phyloP scores from a whole-genome alignment of 176 grass and related monocot species.

The Tillandsia fasciculata region DNA sequence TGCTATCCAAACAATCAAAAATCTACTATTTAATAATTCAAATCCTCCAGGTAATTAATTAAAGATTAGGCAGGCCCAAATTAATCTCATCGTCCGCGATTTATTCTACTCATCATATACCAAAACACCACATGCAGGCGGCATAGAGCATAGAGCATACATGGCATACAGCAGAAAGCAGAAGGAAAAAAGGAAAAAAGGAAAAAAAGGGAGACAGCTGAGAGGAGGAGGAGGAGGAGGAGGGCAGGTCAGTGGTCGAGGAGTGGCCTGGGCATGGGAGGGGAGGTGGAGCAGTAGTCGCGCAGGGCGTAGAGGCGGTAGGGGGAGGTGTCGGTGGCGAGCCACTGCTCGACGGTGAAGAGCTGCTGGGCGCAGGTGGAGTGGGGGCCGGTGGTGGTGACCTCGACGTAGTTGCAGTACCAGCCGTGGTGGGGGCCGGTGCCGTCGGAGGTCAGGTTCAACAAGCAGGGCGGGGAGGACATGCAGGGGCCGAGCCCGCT shows the following conservation, averaged over 20 bases:
- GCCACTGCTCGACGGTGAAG: conserved; percentile 39
- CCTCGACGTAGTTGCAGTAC: conserved; percentile 28
- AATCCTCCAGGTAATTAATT: too few relatives aligned
- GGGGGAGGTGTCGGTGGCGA: conserved; percentile 27
- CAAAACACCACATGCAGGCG: too few relatives aligned
- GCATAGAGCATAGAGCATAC: too few relatives aligned
- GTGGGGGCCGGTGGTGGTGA: conserved; percentile 26
- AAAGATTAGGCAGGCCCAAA: too few relatives aligned
- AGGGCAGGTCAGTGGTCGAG: neutral
- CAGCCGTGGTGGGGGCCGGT: conserved; percentile 34
- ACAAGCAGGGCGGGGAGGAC: conserved; percentile 12
- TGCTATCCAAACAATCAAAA: too few relatives aligned
- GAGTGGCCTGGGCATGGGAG: neutral
- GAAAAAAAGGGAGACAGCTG: too few relatives aligned
- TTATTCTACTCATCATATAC: too few relatives aligned
- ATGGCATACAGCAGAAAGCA: too few relatives aligned
- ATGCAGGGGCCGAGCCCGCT: conserved; percentile 28
- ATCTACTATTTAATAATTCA: too few relatives aligned
- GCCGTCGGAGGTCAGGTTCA: conserved; percentile 43
- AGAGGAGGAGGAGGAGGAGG: neutral
- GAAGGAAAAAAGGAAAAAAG: too few relatives aligned
- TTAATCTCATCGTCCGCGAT: too few relatives aligned
- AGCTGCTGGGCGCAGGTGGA: conserved; percentile 7
- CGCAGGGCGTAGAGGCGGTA: neutral
- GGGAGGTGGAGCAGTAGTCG: neutral